These are phyloP conservation scores for Ophiostoma ulmi DNA, from an alignment of 2,329 filamentous ascomycete genomes.

Conservation along the genomic window DNA sequence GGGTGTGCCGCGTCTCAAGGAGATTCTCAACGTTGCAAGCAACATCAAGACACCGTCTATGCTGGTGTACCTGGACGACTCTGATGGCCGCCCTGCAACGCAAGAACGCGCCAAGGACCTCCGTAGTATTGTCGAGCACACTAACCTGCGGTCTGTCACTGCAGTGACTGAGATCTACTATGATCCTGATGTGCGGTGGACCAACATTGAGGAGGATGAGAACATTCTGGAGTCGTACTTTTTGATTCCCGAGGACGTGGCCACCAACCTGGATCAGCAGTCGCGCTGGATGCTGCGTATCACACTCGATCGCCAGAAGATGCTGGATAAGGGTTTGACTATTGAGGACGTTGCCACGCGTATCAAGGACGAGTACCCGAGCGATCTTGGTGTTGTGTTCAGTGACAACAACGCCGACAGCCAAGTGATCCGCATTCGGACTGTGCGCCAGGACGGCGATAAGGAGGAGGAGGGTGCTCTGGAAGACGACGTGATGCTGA, in stretches of 20 bases:
- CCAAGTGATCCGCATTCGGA: constrained; percentile 87
- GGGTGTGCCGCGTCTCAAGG: constrained; percentile 97
- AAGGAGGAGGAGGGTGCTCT: constrained; percentile 63
- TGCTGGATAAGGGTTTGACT: constrained; percentile 87
- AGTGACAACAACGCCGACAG: constrained; percentile 97
- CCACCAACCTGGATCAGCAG: constrained; percentile 61
- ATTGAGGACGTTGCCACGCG: constrained; percentile 85
- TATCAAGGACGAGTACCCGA: constrained; percentile 83
- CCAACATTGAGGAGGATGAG: constrained; percentile 77
- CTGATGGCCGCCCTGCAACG: constrained; percentile 45
- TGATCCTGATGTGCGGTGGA: constrained; percentile 81
- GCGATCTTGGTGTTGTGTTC: constrained; percentile 86
- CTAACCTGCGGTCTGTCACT: constrained; percentile 85
- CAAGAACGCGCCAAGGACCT: constrained; percentile 80
- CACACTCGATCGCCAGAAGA: constrained; percentile 84
- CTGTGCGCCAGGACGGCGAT: constrained; percentile 63
- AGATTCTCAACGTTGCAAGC: constrained; percentile 95
- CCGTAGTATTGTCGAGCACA: constrained; percentile 88
- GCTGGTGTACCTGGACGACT: constrained; percentile 74
- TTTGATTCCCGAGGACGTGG: constrained; percentile 76
- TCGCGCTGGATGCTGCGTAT: constrained; percentile 95
- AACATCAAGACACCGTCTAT: constrained; percentile 99
- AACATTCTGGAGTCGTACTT: constrained; percentile 98
- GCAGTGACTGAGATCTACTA: constrained; percentile 95
- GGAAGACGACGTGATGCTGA: constrained; percentile 88